Evolutionary conservation across 1,284 basidiomycete species (phyloP), one percentile per base, ranked within the genome.

Genomic region (Hymenochaete sp.): DNA sequence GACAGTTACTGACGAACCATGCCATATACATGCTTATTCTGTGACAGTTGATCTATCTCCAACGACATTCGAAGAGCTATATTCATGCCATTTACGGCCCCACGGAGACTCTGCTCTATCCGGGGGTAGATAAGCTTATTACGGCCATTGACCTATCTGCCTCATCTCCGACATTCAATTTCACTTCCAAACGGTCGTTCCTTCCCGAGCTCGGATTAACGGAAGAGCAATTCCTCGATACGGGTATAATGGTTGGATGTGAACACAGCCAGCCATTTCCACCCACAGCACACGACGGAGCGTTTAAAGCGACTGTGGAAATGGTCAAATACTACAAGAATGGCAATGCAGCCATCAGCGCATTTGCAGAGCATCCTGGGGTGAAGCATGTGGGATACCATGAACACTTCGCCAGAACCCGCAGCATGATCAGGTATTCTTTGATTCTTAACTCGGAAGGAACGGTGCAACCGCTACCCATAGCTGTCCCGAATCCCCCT

Each of bases 201-300:
- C 63, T 95, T 48, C 65, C 61, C 38, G 92, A 96, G 55, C 75
- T 98, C 24, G 75, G 72, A 6, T 67, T 97, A 42, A 74, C 63
- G 27, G 82, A 92, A 54, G 93, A 97, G 59, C 93, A 97, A 61
- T 96, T 98, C 67, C 79, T 98, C 53, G 95, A 99, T 62, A 74
- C 93, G 52, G 85, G 82, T 16, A 85, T 99, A 53, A 75, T 99
- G 29, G 80, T 93, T 29, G 96, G 96, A 21, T 95, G 84, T 54
- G 89, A 93, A 29, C 75, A 90, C 56, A 83, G 82, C 5, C 79
- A 81, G 2, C 81, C 93, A 9, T 95, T 95, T 75, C 93, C 86
- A 29, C 88, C 85, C 42, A 84, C 73, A 49, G 73, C 73, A 47
- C 85, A 85, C 62, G 82, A 85, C 52, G 83, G 87, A 59, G 77